phyloP scores from a whole-genome alignment of 2,329 filamentous ascomycete species.

The Paraphoma sp. region DNA sequence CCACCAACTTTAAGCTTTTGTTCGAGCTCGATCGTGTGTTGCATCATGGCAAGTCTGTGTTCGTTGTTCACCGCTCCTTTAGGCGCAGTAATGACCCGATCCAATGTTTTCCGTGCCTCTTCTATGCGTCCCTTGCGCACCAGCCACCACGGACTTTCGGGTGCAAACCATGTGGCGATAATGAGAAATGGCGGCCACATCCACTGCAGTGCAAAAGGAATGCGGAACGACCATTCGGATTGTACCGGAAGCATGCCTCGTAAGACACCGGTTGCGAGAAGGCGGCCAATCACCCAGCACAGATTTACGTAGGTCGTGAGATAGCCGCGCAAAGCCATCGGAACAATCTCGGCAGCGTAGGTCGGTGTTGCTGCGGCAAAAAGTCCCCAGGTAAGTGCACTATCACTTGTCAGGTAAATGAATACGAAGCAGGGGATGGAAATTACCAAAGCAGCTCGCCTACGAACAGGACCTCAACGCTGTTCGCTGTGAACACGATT shows the following conservation, averaged over 20 bases:
- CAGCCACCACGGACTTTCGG: constrained; percentile 76
- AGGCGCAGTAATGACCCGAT: constrained; percentile 66
- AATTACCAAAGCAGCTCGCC: constrained; percentile 57
- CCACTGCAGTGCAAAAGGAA: constrained; percentile 73
- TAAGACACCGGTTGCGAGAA: constrained; percentile 72
- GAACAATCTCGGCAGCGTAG: constrained; percentile 65
- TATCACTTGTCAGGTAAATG: background rate
- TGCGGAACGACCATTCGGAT: constrained; percentile 68
- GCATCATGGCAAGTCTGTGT: constrained; percentile 82
- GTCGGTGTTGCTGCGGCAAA: constrained; percentile 48
- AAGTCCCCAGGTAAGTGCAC: constrained; percentile 41
- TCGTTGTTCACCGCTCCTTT: constrained; percentile 60
- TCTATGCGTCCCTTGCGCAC: constrained; percentile 66
- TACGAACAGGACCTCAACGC: constrained; percentile 62
- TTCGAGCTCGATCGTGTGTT: constrained; percentile 85
- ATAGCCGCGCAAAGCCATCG: constrained; percentile 66
- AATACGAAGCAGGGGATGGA: background rate
- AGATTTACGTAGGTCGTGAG: constrained; percentile 70
- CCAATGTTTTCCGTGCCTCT: constrained; percentile 69
- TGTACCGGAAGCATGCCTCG: constrained; percentile 60
- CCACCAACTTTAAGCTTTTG: constrained; percentile 70
- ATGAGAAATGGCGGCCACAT: constrained; percentile 74
- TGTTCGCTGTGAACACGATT: constrained; percentile 9
- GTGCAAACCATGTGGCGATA: constrained; percentile 69
- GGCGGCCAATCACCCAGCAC: constrained; percentile 74